These are phyloP conservation scores for Candida caryicola DNA, from an alignment of 805 yeast genomes.

Conservation along the genomic window DNA sequence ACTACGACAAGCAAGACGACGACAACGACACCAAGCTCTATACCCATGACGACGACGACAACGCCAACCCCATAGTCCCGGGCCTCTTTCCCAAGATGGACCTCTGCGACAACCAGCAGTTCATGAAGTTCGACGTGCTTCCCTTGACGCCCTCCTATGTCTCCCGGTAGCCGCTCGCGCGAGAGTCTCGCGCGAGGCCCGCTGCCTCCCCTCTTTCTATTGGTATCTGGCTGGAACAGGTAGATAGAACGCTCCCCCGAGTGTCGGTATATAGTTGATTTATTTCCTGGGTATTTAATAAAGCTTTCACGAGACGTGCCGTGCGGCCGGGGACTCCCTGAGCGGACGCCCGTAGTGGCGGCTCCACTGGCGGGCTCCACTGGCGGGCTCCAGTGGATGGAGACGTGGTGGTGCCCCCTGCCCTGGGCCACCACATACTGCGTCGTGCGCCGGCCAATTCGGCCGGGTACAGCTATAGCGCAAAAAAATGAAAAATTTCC, in stretches of 20 bases:
- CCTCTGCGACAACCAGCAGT: conserved; percentile 20
- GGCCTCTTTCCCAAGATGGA: conserved; percentile 38
- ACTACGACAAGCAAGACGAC: conserved; percentile 5
- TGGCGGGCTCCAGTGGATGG: too few relatives aligned
- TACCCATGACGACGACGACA: conserved; percentile 2
- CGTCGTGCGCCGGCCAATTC: not conserved
- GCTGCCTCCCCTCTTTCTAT: not conserved
- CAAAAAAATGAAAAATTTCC: conserved; percentile 3
- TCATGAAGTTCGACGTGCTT: conserved; percentile 23
- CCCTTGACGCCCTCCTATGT: conserved; percentile 31
- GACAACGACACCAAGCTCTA: not conserved
- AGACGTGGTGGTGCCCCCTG: too few relatives aligned
- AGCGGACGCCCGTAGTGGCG: too few relatives aligned
- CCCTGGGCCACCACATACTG: too few relatives aligned
- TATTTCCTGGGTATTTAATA: not conserved
- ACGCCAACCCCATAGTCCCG: conserved; percentile 31
- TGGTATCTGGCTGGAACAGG: conserved; percentile 2
- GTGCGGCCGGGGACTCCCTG: too few relatives aligned
- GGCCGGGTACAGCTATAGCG: not conserved
- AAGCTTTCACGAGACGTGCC: too few relatives aligned
- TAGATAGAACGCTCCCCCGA: conserved; percentile 1
- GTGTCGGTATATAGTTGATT: not conserved
- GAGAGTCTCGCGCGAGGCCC: not conserved
- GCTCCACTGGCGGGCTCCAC: too few relatives aligned
- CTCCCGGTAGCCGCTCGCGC: conserved; percentile 3